Percentiles rank a stretch among this genome's conserved stretches.
Evolutionary conservation across 2,329 filamentous ascomycete species (phyloP).

Genomic region (Hymenoscyphus salicellus): DNA sequence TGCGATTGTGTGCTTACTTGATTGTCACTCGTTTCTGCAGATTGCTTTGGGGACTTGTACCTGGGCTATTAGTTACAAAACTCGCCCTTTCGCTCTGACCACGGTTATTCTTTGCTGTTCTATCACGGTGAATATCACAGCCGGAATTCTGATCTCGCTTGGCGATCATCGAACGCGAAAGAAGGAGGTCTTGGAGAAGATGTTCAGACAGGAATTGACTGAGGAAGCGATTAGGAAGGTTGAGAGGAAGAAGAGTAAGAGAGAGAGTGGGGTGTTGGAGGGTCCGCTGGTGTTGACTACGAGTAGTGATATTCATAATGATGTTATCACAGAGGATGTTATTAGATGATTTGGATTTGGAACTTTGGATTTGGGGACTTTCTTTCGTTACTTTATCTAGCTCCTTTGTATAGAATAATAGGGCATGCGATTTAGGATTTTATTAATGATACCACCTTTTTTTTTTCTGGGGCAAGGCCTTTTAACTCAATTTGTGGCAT

Average conservation of each 20-base stretch:
- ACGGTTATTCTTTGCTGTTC: slow-evolving; percentile 78
- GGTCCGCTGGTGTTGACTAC: neutral
- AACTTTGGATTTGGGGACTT: neutral
- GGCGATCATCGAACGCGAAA: slow-evolving; percentile 76
- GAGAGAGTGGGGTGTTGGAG: neutral
- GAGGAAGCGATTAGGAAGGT: slow-evolving; percentile 52
- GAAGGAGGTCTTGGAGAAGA: slow-evolving; percentile 77
- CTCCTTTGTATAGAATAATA: neutral
- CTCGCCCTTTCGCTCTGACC: slow-evolving; percentile 68
- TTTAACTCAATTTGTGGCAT: no score
- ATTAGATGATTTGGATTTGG: neutral
- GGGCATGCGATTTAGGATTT: neutral
- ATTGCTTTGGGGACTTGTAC: slow-evolving; percentile 76
- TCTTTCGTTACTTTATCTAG: no score
- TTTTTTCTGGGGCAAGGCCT: neutral
- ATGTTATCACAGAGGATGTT: slow-evolving; percentile 5
- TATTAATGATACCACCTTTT: neutral
- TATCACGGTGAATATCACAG: slow-evolving; percentile 73
- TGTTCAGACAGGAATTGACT: slow-evolving; percentile 75
- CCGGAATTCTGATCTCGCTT: slow-evolving; percentile 71
- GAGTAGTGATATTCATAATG: neutral
- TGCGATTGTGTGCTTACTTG: slow-evolving; percentile 73
- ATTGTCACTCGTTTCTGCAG: slow-evolving; percentile 76
- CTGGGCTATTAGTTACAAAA: slow-evolving; percentile 71
- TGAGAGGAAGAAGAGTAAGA: slow-evolving; percentile 36